phyloP scores from a whole-genome alignment of 164 flowering plant species.

The Litsea cubeba region DNA sequence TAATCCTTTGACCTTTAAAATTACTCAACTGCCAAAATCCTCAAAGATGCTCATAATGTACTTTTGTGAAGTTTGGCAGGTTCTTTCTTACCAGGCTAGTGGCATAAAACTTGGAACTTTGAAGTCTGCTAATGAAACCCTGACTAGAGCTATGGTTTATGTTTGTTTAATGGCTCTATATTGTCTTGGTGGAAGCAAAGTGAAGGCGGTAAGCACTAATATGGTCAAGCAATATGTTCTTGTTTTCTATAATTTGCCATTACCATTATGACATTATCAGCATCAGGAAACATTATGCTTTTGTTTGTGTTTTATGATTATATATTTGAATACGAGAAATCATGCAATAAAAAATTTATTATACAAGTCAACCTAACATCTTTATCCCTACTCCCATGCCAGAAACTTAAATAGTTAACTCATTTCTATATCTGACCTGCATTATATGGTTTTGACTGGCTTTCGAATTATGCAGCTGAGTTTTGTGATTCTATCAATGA shows the following conservation, averaged over 20 bases:
- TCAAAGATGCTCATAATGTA: slow-evolving; percentile 2
- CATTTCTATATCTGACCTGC: not conserved
- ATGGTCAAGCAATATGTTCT: not conserved
- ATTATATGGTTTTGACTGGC: not conserved
- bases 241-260: not conserved
- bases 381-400: not conserved
- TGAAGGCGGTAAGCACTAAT: slow-evolving; percentile 65
- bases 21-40: not conserved
- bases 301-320: not conserved
- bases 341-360: not conserved
- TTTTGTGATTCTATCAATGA: not conserved
- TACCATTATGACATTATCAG: not conserved
- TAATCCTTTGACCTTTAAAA: slow-evolving; percentile 18
- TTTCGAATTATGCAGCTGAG: not conserved
- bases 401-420: not conserved
- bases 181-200: slow-evolving; percentile 95
- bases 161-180: slow-evolving; percentile 82
- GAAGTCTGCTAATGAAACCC: slow-evolving; percentile 79
- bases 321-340: not conserved
- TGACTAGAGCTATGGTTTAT: slow-evolving; percentile 88
- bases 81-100: slow-evolving; percentile 69
- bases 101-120: slow-evolving; percentile 84
- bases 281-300: not conserved
- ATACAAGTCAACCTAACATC: not conserved
- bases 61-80: slow-evolving; percentile 44